Evolutionary conservation across 2,329 filamentous ascomycete genomes (phyloP), one percentile per base, ranked within the genome.

Genomic region (Clathrospora elynae): DNA sequence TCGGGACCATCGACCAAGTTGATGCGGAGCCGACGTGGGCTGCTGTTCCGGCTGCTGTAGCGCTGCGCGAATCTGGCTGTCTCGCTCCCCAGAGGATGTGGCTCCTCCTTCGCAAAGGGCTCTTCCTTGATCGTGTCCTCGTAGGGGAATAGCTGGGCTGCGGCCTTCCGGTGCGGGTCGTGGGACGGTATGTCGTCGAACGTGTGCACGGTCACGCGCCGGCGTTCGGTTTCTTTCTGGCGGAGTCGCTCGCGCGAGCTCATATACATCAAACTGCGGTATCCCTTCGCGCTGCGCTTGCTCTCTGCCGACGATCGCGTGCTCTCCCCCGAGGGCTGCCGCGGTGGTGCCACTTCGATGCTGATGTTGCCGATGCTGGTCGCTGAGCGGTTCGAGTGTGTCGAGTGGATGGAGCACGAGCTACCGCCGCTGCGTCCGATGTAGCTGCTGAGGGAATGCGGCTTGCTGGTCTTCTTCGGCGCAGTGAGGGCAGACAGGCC

Each of bases 401-500:
- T 46, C 8, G 68, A 71, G 25, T 68, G 66, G 24, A 70, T 44
- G 6, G 68, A 70, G 28, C 61, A 61, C 17, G 64, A 66, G 46
- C 66, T 70, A 23, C 59, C 59, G 12, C 53, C 60, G 44, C 55
- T 61, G 28, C 60, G 55, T 23, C 82, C 77, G 31, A 88, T 73
- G 28, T 87, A 78, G 28, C 79, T 81, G 59, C 78, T 81, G 29
- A 88, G 64, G 9, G 81, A 80, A 36, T 62, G 57, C 32, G 67
- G 49, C 55, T 67, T 70, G 35, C 65, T 65, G 32, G 55, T 58
- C 57, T 66, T 68, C 18, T 62, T 65, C 74, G 82, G 78, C 0
- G 84, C 81, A n/a, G 86, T 90, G 36, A 88, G 72, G 12, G 84
- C 73, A 17, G 87, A 90, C 59, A 84, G 82, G 39, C 87, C 88